Conservation (phyloP, 306 rosid genomes). For the Canavalia gladiata region DNA sequence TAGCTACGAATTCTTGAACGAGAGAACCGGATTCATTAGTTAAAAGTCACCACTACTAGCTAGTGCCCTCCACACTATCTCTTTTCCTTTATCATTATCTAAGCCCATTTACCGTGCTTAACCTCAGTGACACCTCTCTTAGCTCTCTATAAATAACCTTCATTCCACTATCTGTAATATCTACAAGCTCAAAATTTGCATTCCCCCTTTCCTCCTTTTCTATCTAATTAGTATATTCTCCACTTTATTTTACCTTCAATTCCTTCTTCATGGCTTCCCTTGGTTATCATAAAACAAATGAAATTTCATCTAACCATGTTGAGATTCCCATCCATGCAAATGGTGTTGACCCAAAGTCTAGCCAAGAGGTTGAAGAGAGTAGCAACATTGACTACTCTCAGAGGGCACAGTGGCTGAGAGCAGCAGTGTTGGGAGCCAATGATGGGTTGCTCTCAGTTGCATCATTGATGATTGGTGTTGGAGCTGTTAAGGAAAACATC, state of each 20-base stretch:
- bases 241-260: not conserved
- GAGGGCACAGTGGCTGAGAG: not conserved
- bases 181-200: slow-evolving; percentile 47
- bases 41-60: not conserved
- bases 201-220: slow-evolving; percentile 1
- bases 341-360: slow-evolving; percentile 30
- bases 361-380: not conserved
- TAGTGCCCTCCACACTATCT: slow-evolving; percentile 27
- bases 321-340: slow-evolving; percentile 43
- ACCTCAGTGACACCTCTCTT: slow-evolving; percentile 1
- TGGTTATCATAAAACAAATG: not conserved
- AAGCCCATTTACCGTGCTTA: not conserved
- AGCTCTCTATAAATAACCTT: slow-evolving; percentile 50
- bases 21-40: not conserved
- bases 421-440: not conserved
- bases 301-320: slow-evolving; percentile 36
- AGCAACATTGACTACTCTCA: not conserved
- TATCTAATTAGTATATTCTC: not conserved
- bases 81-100: not conserved
- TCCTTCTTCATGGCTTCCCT: slow-evolving; percentile 51
- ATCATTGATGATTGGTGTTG: slow-evolving; percentile 4
- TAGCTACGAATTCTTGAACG: not conserved
- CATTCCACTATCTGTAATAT: slow-evolving; percentile 33
- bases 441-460: not conserved
- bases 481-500: not conserved